Evolutionary conservation across 768 basidiomycete genomes (phyloP).

Genomic region (Candolleomyces efflorescens): DNA sequence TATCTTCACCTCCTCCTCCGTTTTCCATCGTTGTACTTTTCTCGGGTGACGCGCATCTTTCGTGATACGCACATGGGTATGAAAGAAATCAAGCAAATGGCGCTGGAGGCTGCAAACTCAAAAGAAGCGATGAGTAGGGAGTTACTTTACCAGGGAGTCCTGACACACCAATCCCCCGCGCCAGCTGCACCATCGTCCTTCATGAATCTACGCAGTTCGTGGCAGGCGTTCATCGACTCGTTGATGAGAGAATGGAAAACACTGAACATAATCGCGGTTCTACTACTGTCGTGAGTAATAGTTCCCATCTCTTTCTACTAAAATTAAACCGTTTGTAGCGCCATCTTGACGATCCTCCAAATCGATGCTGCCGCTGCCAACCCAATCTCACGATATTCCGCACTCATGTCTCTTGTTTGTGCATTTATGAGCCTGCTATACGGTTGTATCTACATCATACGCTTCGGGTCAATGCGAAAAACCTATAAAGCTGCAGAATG

Average conservation of each 20-base stretch:
- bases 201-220: slow-evolving; percentile 15
- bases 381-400: slow-evolving; percentile 48
- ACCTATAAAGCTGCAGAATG: slow-evolving; percentile 58
- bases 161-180: slow-evolving; percentile 6
- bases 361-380: slow-evolving; percentile 37
- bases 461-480: slow-evolving; percentile 60
- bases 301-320: too few relatives aligned
- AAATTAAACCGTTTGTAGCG: slow-evolving; percentile 13
- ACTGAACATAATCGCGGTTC: slow-evolving; percentile 22
- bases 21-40: slow-evolving; percentile 62
- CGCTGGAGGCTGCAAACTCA: slow-evolving; percentile 20
- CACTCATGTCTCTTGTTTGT: slow-evolving; percentile 50
- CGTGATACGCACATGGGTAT: slow-evolving; percentile 58
- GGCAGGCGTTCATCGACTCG: slow-evolving; percentile 25
- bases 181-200: slow-evolving; percentile 13
- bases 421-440: slow-evolving; percentile 58
- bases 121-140: slow-evolving; percentile 4
- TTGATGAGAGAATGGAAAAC: slow-evolving; percentile 27
- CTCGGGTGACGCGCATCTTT: slow-evolving; percentile 59
- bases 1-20: slow-evolving; percentile 43
- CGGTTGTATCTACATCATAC: slow-evolving; percentile 57
- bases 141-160: not conserved
- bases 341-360: slow-evolving; percentile 27
- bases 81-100: slow-evolving; percentile 49
- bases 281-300: slow-evolving; percentile 23